Base-by-base conservation (phyloP, 306 rosid species). In the Vigna radiata region DNA sequence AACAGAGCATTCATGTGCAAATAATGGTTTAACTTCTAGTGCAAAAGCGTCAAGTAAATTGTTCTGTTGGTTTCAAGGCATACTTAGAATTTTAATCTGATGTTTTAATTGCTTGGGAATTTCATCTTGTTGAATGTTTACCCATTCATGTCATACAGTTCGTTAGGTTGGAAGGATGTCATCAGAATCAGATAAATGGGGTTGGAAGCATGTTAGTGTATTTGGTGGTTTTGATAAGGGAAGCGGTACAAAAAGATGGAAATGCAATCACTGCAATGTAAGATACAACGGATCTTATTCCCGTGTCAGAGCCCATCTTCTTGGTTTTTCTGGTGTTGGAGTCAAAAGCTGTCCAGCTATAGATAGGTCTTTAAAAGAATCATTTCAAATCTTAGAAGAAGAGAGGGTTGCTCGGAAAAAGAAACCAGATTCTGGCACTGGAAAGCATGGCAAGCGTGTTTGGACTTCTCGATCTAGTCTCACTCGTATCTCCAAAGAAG, bases 151-250 rank as follows among this genome's bases (percentile, higher is more conserved):
- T 21, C 55, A 75, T 79, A 68, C 76, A 84, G 81, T 68, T 53
- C 56, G 23, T 43, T 25, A 66, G 48, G 67, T 65, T 70, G 70
- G 66, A 71, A 85, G 59, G 50, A 85, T 87, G 93, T 81, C 81
- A 31, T 70, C 83, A 1, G 82, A 87, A 39, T 87, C 84, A 64
- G 90, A 89, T 66, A 89, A 85, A 78, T 87, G 91, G 89, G 87
- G 87, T 31, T 87, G 89, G 88, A 85, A 85, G 70, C 93, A 89
- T 64, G 93, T 87, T 23, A 83, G 85, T 78, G 84, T 87, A 76
- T 87, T 87, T 63, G 89, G 89, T 75, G 90, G 93, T 19, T 87
- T 89, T 72, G 93, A 89, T 81, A 89, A 87, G 81, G 91, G 89
- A 81, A 85, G 89, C 15, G 91, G 89, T 21, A 85, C 93, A 11